phyloP scores from a whole-genome alignment of 2,329 filamentous ascomycete genomes.

The Epichloe gansuensis region DNA sequence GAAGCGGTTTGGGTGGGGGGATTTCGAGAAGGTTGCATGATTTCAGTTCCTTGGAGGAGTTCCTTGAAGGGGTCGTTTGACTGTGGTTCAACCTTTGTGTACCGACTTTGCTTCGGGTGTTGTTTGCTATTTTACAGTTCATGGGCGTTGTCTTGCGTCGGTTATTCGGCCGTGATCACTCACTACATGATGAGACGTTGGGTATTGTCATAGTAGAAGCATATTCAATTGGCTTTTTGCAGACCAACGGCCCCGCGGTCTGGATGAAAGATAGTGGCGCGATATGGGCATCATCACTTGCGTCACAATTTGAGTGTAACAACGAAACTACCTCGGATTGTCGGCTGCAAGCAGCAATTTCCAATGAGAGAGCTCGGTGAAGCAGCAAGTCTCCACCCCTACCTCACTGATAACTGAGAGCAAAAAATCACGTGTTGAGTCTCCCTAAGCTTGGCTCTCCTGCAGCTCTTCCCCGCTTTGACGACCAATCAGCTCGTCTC shows the following conservation, averaged over 20 bases:
- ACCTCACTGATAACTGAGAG: neutral
- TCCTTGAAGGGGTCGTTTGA: too few species aligned
- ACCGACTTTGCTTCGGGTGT: neutral
- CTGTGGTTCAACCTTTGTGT: neutral
- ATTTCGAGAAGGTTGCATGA: neutral
- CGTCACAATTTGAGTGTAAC: neutral
- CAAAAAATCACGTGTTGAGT: conserved; percentile 5
- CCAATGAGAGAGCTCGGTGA: neutral
- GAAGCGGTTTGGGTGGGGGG: too few species aligned
- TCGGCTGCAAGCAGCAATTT: neutral
- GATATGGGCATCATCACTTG: conserved; percentile 1
- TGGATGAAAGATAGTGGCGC: neutral
- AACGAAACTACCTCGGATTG: neutral
- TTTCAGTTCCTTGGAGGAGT: neutral
- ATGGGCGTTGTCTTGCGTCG: too few species aligned
- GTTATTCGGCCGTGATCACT: too few species aligned
- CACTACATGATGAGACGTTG: too few species aligned
- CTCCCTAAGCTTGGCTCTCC: conserved; percentile 5
- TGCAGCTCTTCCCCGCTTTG: conserved; percentile 14
- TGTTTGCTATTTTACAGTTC: too few species aligned
- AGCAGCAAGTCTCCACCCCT: neutral
- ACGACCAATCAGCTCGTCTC: conserved; percentile 18
- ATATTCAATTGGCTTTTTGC: too few species aligned
- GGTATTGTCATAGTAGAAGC: too few species aligned
- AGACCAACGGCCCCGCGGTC: too few species aligned